Percentiles rank a stretch among this genome's conserved stretches.
Evolutionary conservation across 495 filamentous ascomycete species (phyloP).

Genomic region (Podospora anserina): DNA sequence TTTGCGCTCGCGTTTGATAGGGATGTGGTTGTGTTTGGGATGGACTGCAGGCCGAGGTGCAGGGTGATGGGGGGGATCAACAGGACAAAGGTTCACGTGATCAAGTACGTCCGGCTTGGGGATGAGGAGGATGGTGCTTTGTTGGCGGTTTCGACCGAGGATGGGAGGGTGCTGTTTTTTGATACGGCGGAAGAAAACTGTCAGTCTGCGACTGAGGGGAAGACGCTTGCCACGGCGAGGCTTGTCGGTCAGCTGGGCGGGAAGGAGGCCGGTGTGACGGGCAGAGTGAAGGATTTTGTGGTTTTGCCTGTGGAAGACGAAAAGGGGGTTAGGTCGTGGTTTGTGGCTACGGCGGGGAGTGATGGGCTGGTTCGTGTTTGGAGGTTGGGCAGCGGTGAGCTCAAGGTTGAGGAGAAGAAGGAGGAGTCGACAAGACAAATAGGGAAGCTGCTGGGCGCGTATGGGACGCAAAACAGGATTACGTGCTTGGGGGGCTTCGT

Average conservation of each 20-base stretch:
- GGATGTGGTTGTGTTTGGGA: constrained; percentile 78
- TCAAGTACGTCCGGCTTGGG: constrained; percentile 62
- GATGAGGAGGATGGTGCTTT: constrained; percentile 42
- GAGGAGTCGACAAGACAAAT: constrained; percentile 49
- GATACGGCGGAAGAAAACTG: constrained; percentile 53
- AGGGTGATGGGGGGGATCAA: constrained; percentile 59
- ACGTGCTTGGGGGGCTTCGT: constrained; percentile 85
- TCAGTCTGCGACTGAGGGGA: constrained; percentile 15
- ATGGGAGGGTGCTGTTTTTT: constrained; percentile 85
- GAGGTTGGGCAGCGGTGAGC: constrained; percentile 50
- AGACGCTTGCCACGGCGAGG: constrained; percentile 47
- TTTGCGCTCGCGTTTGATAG: constrained; percentile 88
- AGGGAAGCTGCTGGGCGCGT: constrained; percentile 70
- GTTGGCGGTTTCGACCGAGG: constrained; percentile 84
- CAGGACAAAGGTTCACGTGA: constrained; percentile 75
- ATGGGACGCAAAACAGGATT: constrained; percentile 82
- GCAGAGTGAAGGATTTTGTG: constrained; percentile 85
- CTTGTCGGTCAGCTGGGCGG: constrained; percentile 78
- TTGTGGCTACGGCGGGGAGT: constrained; percentile 75
- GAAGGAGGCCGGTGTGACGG: constrained; percentile 57
- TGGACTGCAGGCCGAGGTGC: constrained; percentile 79
- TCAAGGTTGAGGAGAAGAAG: constrained; percentile 30
- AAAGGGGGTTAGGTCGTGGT: constrained; percentile 40
- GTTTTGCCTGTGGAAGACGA: constrained; percentile 50
- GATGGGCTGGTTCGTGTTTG: constrained; percentile 80